Percentiles rank a stretch among this genome's conserved stretches.
Evolutionary conservation across 805 yeast genomes (phyloP).

Genomic region (Saccharomycopsis lassenensis): DNA sequence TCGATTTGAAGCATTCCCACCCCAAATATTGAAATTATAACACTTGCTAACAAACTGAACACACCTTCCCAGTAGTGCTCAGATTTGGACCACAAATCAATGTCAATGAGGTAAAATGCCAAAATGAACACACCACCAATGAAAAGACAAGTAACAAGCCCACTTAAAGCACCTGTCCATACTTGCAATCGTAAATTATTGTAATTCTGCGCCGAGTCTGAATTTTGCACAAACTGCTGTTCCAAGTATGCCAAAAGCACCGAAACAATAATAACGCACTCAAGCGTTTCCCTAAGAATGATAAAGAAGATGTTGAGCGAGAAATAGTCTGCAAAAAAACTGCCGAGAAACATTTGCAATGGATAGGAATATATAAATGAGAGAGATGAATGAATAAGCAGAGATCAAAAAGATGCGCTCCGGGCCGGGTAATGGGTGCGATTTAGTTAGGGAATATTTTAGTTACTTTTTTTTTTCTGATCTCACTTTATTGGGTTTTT

Average conservation of each 20-base stretch:
- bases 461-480: too few species aligned
- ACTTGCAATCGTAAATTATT: slow-evolving; percentile 52
- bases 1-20: slow-evolving; percentile 70
- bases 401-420: too few species aligned
- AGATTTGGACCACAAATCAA: slow-evolving; percentile 77
- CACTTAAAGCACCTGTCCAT: slow-evolving; percentile 70
- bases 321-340: slow-evolving; percentile 15
- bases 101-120: slow-evolving; percentile 66
- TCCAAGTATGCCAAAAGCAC: slow-evolving; percentile 85
- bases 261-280: slow-evolving; percentile 84
- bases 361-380: too few species aligned
- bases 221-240: slow-evolving; percentile 38
- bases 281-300: slow-evolving; percentile 86
- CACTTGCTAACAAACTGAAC: slow-evolving; percentile 65
- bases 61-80: slow-evolving; percentile 88
- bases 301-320: slow-evolving; percentile 57
- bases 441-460: too few species aligned
- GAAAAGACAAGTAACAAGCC: slow-evolving; percentile 55
- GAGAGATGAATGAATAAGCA: too few species aligned
- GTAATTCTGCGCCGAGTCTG: too few species aligned
- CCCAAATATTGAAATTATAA: slow-evolving; percentile 82
- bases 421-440: too few species aligned
- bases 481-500: too few species aligned
- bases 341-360: too few species aligned
- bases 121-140: slow-evolving; percentile 65